A percentile compares a stretch with the other conserved stretches of the same genome.
These are phyloP conservation scores for Cryptococcus amylolentus DNA, from an alignment of 1,284 basidiomycete species.

Conservation along the genomic window DNA sequence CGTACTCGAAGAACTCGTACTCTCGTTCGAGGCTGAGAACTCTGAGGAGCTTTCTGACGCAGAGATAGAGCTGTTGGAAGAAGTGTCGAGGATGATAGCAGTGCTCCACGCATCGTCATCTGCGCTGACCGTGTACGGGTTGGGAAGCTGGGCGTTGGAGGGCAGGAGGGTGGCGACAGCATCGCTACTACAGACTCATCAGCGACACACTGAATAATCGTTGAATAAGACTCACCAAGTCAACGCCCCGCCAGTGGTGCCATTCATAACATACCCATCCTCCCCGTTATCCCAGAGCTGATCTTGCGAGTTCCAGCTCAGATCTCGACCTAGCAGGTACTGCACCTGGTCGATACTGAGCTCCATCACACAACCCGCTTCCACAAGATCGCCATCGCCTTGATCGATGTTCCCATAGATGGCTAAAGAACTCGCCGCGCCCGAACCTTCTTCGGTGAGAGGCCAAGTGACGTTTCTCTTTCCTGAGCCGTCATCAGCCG, in stretches of 20 bases:
- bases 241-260: constrained; percentile 3
- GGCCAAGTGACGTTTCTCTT: neutral
- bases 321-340: constrained; percentile 4
- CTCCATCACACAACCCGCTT: constrained; percentile 8
- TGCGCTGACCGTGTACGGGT: neutral
- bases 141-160: neutral
- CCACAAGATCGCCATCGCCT: neutral
- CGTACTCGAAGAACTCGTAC: too few relatives aligned
- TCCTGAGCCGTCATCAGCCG: neutral
- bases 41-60: neutral
- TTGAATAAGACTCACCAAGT: neutral
- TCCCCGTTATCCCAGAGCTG: constrained; percentile 4
- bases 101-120: neutral
- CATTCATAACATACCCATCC: constrained; percentile 4
- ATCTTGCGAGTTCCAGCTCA: constrained; percentile 3
- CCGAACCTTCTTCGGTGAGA: neutral
- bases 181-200: neutral
- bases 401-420: constrained; percentile 1
- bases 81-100: neutral
- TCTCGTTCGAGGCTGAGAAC: too few relatives aligned
- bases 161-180: neutral
- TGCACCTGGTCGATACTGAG: constrained; percentile 4
- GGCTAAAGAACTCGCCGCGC: neutral
- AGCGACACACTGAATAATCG: neutral
- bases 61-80: neutral